A percentile compares a stretch with the other conserved stretches of the same genome.
phyloP scores from a whole-genome alignment of 345 rosid species.

The Excoecaria cochinchinensis region DNA sequence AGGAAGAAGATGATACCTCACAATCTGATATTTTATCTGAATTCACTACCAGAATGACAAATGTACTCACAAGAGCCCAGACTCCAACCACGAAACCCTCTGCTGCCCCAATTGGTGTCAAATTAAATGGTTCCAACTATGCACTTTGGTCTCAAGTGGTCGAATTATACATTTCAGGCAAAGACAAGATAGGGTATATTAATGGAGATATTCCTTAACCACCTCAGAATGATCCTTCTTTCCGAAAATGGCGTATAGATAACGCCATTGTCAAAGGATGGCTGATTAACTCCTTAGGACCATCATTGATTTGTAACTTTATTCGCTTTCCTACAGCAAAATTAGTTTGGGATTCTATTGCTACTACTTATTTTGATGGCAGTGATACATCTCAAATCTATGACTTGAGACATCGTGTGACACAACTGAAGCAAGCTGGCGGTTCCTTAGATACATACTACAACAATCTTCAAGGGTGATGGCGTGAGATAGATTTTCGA shows the following conservation, averaged over 20 bases:
- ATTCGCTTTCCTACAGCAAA: not conserved
- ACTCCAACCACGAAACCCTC: not conserved
- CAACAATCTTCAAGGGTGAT: not conserved
- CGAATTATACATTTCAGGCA: conserved; percentile 2
- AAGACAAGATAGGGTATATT: not conserved
- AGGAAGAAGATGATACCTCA: too few relatives aligned
- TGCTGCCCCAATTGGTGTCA: not conserved
- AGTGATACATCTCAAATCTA: not conserved
- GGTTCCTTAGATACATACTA: not conserved
- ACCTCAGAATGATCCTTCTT: not conserved
- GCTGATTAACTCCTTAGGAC: not conserved
- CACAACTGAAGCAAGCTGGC: not conserved
- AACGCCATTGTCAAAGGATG: too few relatives aligned
- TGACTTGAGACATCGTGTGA: not conserved
- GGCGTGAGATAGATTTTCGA: too few relatives aligned
- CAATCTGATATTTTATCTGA: not conserved
- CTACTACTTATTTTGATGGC: conserved; percentile 11
- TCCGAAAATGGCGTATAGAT: conserved; percentile 1
- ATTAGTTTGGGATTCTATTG: too few relatives aligned
- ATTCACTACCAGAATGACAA: not conserved
- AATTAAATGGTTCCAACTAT: conserved; percentile 5
- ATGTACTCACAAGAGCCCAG: not conserved
- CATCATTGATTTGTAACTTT: not conserved
- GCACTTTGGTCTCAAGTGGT: not conserved
- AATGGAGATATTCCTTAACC: not conserved